Evolutionary conservation across 768 basidiomycete species (phyloP).

Genomic region (Termitomyces sp.): DNA sequence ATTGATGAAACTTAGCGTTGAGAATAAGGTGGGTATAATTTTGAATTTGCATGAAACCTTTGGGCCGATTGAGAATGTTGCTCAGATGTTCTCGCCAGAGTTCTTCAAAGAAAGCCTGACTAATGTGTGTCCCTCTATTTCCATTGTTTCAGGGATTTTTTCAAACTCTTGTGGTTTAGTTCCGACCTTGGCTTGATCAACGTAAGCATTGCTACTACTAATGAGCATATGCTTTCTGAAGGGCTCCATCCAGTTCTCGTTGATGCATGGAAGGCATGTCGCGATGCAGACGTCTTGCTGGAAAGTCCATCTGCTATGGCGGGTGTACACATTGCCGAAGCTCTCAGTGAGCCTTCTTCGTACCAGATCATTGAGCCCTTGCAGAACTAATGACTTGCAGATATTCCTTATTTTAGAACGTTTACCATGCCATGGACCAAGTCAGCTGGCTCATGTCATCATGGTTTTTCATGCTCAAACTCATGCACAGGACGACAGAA

Average conservation of each 20-base stretch:
- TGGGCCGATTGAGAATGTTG: not conserved
- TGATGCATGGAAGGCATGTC: constrained; percentile 58
- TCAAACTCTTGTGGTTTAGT: constrained; percentile 25
- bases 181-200: constrained; percentile 62
- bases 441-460: constrained; percentile 19
- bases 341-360: constrained; percentile 34
- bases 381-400: constrained; percentile 20
- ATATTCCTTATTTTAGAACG: constrained; percentile 59
- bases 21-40: constrained; percentile 25
- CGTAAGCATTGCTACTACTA: constrained; percentile 28
- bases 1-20: constrained; percentile 55
- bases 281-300: constrained; percentile 60
- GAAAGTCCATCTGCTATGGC: constrained; percentile 68
- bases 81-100: constrained; percentile 65
- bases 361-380: not conserved
- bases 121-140: constrained; percentile 29
- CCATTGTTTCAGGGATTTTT: not conserved
- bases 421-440: constrained; percentile 63
- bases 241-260: constrained; percentile 37
- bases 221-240: not conserved
- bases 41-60: not conserved
- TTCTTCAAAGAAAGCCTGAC: constrained; percentile 61
- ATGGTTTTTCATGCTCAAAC: not conserved
- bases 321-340: constrained; percentile 69
- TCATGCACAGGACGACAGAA: constrained; percentile 36